Evolutionary conservation across 139 green algal genomes (phyloP), one percentile per base, ranked within the genome.

Genomic region (Micractinium conductrix): DNA sequence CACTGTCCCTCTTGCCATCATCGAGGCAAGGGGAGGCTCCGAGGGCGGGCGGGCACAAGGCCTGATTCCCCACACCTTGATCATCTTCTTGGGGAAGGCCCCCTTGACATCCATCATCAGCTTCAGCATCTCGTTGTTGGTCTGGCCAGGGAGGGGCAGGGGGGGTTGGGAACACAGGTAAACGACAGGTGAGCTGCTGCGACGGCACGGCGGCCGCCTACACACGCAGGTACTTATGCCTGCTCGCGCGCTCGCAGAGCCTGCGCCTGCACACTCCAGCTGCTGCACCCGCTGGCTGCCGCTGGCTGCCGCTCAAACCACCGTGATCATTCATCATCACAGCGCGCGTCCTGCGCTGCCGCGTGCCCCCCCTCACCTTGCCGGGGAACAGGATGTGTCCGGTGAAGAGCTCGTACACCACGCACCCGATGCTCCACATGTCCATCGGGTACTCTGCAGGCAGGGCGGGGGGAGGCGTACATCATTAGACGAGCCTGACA

Each of bases 51-150:
- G 53, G 8, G 53, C 53, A 58, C 48, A 62, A 28, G 26, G 53
- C 53, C 53, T 62, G 53, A 1, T n/a, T 37, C 30, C n/a, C 28
- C 55, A 12, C 75, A 58, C 75, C 69, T 79, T 79, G 68, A 99
- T 87, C 92, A 99, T 96, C 87, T 97, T 97, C 84, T 98, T 98
- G 37, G 97, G 94, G 88, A 99, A 98, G 28, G 93, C 86, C 2
- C 97, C 97, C 90, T 99, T 99, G 35, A 97, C 85, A 44, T 99
- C 96, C 93, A 99, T 98, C 85, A 98, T 95, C 6, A 96, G 90
- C 84, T 94, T 95, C 9, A 99, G 90, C 97, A 99, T 99, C 84
- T 99, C 96, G 90, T 99, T 99, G 93, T 99, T 99, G 85, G 87
- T 95, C 75, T 63, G 55, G 21, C 26, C 10, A 63, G 12, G 17